Conservation (phyloP, 2,329 filamentous ascomycete species). For the Colletotrichum tropicicola region DNA sequence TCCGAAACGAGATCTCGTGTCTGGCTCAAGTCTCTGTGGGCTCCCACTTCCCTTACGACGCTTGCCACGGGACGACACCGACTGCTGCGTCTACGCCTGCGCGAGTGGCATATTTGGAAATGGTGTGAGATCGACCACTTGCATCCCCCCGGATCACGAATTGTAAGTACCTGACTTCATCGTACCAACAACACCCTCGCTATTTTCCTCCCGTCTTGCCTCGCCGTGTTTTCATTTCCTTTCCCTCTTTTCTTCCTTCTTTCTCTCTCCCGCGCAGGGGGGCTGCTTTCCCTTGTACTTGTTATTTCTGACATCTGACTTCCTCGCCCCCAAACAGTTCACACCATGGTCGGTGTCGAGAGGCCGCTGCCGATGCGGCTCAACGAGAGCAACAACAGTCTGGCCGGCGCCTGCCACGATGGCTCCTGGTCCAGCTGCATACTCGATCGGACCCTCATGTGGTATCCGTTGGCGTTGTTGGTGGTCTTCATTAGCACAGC, state of each 20-base stretch:
- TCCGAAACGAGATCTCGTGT: conserved; percentile 32
- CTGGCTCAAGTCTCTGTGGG: conserved; percentile 25
- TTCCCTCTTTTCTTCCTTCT: conserved; percentile 5
- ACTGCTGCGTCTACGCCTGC: conserved; percentile 9
- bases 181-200: neutral
- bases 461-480: conserved; percentile 63
- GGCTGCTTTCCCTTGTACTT: conserved; percentile 19
- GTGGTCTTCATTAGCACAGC: conserved; percentile 59
- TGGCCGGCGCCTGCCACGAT: conserved; percentile 16
- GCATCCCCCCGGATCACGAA: conserved; percentile 22
- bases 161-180: conserved; percentile 10
- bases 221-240: conserved; percentile 2
- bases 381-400: conserved; percentile 1
- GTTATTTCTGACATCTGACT: conserved; percentile 29
- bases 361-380: conserved; percentile 31
- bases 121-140: conserved; percentile 25
- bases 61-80: conserved; percentile 26
- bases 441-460: conserved; percentile 56
- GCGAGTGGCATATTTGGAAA: conserved; percentile 24
- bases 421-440: conserved; percentile 38
- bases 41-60: conserved; percentile 29
- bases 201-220: neutral
- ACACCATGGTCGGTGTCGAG: conserved; percentile 46
- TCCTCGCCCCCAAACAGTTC: conserved; percentile 17
- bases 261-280: conserved; percentile 16